Conservation (phyloP, 2,329 filamentous ascomycete genomes). For the Fonsecaea nubica region DNA sequence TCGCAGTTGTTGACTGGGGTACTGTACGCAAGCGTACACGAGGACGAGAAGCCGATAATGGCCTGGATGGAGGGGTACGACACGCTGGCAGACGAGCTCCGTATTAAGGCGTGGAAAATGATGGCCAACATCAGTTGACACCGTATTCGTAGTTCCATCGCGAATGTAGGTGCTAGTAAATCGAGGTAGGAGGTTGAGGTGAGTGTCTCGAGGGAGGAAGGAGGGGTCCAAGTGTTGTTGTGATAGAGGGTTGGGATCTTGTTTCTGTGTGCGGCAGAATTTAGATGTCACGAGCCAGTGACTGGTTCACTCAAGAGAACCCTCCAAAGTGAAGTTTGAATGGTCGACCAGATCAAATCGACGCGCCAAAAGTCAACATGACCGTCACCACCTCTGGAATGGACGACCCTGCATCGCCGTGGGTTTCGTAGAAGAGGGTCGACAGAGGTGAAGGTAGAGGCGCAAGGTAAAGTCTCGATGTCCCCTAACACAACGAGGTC, state of each 20-base stretch:
- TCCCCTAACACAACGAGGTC: not conserved
- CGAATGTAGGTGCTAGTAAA: not conserved
- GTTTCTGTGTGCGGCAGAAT: slow-evolving; percentile 20
- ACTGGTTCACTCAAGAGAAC: slow-evolving; percentile 1
- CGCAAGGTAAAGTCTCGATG: not conserved
- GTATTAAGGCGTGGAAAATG: slow-evolving; percentile 28
- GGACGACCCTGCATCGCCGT: not conserved
- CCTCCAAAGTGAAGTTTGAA: slow-evolving; percentile 5
- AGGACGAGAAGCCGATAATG: slow-evolving; percentile 34
- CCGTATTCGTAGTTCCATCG: slow-evolving; percentile 20
- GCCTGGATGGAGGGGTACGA: slow-evolving; percentile 34
- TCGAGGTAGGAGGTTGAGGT: not conserved
- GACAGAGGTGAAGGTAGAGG: not conserved
- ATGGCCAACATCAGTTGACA: slow-evolving; percentile 13
- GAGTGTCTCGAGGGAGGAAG: not conserved
- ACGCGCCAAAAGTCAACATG: not conserved
- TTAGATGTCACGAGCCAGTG: not conserved
- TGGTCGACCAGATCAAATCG: not conserved
- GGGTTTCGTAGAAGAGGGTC: not conserved
- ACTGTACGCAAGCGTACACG: slow-evolving; percentile 35
- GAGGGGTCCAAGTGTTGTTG: not conserved
- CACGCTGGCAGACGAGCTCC: slow-evolving; percentile 30
- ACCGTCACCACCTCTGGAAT: not conserved
- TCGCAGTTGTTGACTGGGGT: slow-evolving; percentile 29
- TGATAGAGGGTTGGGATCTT: not conserved